phyloP scores from a whole-genome alignment of 129 eudicot species.

The Pulicaria dysenterica region DNA sequence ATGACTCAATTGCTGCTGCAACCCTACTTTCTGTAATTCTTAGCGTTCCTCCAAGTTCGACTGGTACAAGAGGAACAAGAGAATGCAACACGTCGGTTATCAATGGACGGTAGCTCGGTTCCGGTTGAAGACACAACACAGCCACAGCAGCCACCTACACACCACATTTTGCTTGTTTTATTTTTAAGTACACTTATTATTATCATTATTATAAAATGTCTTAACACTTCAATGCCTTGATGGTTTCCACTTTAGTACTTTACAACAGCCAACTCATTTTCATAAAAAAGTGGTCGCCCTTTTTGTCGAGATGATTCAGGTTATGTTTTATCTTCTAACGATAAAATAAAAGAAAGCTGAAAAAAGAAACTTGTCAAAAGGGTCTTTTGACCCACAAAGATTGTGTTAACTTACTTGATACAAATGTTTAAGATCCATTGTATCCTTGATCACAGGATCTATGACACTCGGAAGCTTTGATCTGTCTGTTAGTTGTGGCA shows the following conservation, averaged over 20 bases:
- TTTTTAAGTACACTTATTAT: not conserved
- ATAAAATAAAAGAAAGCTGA: no score
- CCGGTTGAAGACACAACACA: constrained; percentile 91
- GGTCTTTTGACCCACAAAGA: not conserved
- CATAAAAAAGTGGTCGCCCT: no score
- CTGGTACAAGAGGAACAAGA: constrained; percentile 86
- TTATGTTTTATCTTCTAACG: no score
- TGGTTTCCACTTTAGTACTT: not conserved
- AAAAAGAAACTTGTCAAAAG: no score
- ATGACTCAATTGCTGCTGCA: constrained; percentile 27
- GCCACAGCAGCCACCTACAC: constrained; percentile 94
- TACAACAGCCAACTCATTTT: not conserved
- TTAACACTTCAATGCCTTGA: not conserved
- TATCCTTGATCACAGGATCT: constrained; percentile 72
- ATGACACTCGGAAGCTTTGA: constrained; percentile 67
- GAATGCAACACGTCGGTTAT: constrained; percentile 92
- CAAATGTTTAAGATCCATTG: constrained; percentile 91
- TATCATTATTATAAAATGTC: not conserved
- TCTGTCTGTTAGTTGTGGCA: constrained; percentile 79
- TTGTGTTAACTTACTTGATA: constrained; percentile 56
- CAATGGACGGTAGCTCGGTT: constrained; percentile 93
- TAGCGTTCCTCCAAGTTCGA: constrained; percentile 84
- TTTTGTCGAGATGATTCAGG: no score
- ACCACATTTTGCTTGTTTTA: constrained; percentile 15
- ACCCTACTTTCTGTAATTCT: constrained; percentile 42